A percentile compares a stretch with the other conserved stretches of the same genome.
Conservation (phyloP, 2,329 filamentous ascomycete genomes). For the Epicoccum sorghinum region DNA sequence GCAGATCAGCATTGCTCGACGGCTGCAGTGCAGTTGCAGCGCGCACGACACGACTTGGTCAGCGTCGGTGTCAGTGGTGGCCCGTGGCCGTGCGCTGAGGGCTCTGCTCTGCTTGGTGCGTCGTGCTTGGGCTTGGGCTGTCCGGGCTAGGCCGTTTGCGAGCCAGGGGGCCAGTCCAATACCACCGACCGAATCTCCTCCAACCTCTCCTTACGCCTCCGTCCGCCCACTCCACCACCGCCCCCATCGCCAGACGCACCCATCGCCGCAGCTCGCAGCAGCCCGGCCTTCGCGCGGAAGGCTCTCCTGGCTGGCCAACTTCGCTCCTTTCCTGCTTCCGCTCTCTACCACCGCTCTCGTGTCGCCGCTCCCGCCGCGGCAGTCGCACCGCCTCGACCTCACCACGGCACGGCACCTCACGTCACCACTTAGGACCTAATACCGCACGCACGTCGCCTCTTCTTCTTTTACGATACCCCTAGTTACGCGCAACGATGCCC, state of each 20-base stretch:
- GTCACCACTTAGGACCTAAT: slow-evolving; percentile 27
- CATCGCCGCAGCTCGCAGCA: slow-evolving; percentile 39
- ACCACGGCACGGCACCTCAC: slow-evolving; percentile 21
- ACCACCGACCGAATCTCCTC: slow-evolving; percentile 20
- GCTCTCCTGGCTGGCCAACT: slow-evolving; percentile 37
- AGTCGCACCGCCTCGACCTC: slow-evolving; percentile 38
- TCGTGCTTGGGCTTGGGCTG: not conserved
- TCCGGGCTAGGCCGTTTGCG: slow-evolving; percentile 10
- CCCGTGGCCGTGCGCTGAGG: too few relatives aligned
- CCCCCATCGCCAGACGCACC: slow-evolving; percentile 31
- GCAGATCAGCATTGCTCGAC: too few relatives aligned
- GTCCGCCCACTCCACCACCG: slow-evolving; percentile 25
- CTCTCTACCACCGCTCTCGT: slow-evolving; percentile 24
- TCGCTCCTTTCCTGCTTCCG: slow-evolving; percentile 42
- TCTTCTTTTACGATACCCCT: slow-evolving; percentile 21
- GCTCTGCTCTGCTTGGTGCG: not conserved
- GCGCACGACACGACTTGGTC: not conserved
- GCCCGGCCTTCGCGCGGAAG: slow-evolving; percentile 36
- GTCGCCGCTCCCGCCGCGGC: slow-evolving; percentile 28
- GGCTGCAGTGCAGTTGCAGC: not conserved
- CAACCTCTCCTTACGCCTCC: slow-evolving; percentile 26
- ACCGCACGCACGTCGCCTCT: slow-evolving; percentile 23
- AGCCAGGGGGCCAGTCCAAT: slow-evolving; percentile 13
- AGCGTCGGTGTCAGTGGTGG: not conserved
- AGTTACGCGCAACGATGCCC: slow-evolving; percentile 30